Evolutionary conservation across 169 alveolate species (phyloP).

Genomic region (Plasmodium yoelii): DNA sequence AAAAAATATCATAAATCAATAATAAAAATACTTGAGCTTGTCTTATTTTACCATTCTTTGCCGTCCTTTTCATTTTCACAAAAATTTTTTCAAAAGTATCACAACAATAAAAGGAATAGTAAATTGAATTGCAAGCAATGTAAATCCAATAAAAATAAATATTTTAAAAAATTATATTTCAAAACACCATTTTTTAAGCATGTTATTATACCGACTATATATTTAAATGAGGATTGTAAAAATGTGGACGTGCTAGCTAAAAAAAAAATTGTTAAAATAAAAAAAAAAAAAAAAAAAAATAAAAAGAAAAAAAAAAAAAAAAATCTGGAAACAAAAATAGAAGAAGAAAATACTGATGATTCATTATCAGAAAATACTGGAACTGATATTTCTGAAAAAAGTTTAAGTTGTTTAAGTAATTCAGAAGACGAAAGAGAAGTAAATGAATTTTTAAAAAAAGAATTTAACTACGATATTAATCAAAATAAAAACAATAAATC

Average conservation of each 20-base stretch:
- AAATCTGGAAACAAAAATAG: background rate
- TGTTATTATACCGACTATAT: conserved; percentile 40
- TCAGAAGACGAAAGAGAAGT: conserved; percentile 67
- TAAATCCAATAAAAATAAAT: background rate
- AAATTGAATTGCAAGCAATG: background rate
- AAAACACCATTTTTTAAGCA: conserved; percentile 65
- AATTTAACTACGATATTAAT: background rate
- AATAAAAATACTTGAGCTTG: conserved; percentile 22
- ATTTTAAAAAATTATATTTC: conserved; percentile 30
- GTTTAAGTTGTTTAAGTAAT: conserved; percentile 40
- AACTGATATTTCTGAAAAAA: conserved; percentile 38
- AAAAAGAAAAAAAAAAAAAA: conserved; percentile 4
- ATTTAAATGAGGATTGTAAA: conserved; percentile 25
- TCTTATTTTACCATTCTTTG: conserved; percentile 30
- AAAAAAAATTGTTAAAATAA: conserved; percentile 19
- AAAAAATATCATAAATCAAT: conserved; percentile 58
- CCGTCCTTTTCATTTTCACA: conserved; percentile 32
- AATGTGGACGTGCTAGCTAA: background rate
- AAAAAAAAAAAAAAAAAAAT: conserved; percentile 15
- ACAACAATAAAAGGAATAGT: background rate
- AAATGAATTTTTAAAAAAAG: conserved; percentile 19
- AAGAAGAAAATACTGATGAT: background rate
- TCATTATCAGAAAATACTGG: conserved; percentile 28
- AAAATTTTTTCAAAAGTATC: conserved; percentile 37
- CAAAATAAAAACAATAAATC: background rate